These are phyloP conservation scores for Hanseniaspora taiwanica DNA, from an alignment of 805 yeast genomes.

Conservation along the genomic window DNA sequence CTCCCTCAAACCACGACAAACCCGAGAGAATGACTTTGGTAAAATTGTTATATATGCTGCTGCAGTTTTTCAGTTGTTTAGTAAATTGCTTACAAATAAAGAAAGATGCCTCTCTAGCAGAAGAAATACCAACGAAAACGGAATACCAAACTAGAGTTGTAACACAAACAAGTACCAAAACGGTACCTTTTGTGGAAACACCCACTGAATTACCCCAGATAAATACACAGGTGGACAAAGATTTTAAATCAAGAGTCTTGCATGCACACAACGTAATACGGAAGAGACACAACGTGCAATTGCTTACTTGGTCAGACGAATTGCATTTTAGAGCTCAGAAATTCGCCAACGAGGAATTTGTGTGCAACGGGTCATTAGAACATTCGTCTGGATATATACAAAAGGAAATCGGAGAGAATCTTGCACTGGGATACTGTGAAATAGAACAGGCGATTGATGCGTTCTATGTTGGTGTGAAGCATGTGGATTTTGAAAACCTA, in stretches of 20 bases:
- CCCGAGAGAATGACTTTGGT: too few relatives aligned
- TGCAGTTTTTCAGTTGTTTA: too few relatives aligned
- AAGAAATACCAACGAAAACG: neutral
- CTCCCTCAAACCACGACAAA: too few relatives aligned
- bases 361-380: slow-evolving; percentile 40
- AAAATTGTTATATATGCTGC: too few relatives aligned
- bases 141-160: neutral
- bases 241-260: slow-evolving; percentile 25
- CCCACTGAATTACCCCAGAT: slow-evolving; percentile 5
- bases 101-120: neutral
- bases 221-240: slow-evolving; percentile 3
- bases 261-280: slow-evolving; percentile 48
- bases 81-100: neutral
- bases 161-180: neutral
- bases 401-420: slow-evolving; percentile 64
- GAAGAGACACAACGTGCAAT: slow-evolving; percentile 36
- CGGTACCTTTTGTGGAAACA: slow-evolving; percentile 10
- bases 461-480: slow-evolving; percentile 57
- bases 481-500: slow-evolving; percentile 42
- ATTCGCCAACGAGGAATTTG: slow-evolving; percentile 38
- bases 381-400: slow-evolving; percentile 37
- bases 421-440: slow-evolving; percentile 53
- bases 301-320: slow-evolving; percentile 40
- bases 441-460: slow-evolving; percentile 48
- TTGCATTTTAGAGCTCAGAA: slow-evolving; percentile 41